phyloP scores from a whole-genome alignment of 2,329 filamentous ascomycete species.

The Aspergillus tanneri region DNA sequence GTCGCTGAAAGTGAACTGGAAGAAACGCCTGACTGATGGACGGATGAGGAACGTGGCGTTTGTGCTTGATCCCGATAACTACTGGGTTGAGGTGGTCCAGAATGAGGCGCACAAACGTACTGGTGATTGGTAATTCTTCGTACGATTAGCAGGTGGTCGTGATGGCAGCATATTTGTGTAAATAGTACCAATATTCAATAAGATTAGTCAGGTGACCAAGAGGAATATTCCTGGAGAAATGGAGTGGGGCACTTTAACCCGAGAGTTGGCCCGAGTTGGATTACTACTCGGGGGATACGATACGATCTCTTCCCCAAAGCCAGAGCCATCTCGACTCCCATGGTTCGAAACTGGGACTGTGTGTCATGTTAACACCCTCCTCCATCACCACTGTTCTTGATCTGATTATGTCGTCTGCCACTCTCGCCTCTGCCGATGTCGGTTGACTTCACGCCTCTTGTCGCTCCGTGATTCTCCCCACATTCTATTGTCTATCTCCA shows the following conservation, averaged over 20 bases:
- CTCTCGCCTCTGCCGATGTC: slow-evolving; percentile 7
- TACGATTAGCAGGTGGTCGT: neutral
- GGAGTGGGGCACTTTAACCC: neutral
- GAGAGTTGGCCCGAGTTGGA: neutral
- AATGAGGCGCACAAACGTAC: slow-evolving; percentile 56
- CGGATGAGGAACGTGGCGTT: slow-evolving; percentile 93
- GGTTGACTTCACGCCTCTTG: slow-evolving; percentile 7
- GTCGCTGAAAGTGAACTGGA: slow-evolving; percentile 77
- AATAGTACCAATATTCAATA: neutral
- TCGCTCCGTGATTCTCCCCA: neutral
- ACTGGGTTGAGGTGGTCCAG: slow-evolving; percentile 76
- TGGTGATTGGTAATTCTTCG: slow-evolving; percentile 40
- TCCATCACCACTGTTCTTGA: neutral
- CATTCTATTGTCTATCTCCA: neutral
- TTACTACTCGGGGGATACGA: neutral
- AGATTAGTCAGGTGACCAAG: no score
- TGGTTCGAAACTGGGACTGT: neutral
- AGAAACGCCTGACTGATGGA: slow-evolving; percentile 91
- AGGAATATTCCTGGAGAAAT: no score
- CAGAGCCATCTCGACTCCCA: neutral
- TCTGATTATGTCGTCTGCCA: slow-evolving; percentile 3
- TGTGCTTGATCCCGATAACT: slow-evolving; percentile 80
- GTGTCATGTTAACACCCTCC: slow-evolving; percentile 2
- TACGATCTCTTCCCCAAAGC: neutral
- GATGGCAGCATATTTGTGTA: slow-evolving; percentile 2